Percentiles rank a stretch among this genome's conserved stretches.
Evolutionary conservation across 2,329 filamentous ascomycete species (phyloP).

Genomic region (Trichoderma endophyticum): DNA sequence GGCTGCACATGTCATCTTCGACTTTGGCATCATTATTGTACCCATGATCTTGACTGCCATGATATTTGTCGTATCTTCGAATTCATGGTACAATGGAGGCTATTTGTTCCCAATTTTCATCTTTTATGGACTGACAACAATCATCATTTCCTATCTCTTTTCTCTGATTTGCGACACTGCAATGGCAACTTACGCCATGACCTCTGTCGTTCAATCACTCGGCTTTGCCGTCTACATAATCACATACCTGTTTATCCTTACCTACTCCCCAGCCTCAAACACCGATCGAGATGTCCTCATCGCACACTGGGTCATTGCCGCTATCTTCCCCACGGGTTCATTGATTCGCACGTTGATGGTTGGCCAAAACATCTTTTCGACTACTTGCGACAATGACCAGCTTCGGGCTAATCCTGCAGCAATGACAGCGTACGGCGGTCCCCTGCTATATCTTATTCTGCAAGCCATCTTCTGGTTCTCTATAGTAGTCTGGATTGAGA

Average conservation of each 20-base stretch:
- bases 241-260: constrained; percentile 65
- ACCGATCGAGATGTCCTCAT: constrained; percentile 66
- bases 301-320: constrained; percentile 68
- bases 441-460: constrained; percentile 72
- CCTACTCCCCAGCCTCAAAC: constrained; percentile 64
- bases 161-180: constrained; percentile 61
- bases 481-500: constrained; percentile 72
- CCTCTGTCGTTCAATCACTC: constrained; percentile 22
- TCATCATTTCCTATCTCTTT: constrained; percentile 65
- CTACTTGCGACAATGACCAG: constrained; percentile 63
- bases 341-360: constrained; percentile 69
- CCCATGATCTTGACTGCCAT: constrained; percentile 64
- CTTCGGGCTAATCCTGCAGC: constrained; percentile 57
- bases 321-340: constrained; percentile 45
- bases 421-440: constrained; percentile 68
- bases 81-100: constrained; percentile 62
- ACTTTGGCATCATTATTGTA: constrained; percentile 62
- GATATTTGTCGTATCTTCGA: constrained; percentile 60
- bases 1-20: constrained; percentile 74
- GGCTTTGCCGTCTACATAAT: constrained; percentile 26
- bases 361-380: constrained; percentile 73
- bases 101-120: constrained; percentile 68
- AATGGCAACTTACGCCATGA: constrained; percentile 31
- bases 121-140: constrained; percentile 73
- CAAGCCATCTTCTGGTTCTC: constrained; percentile 67